Evolutionary conservation across 768 basidiomycete species (phyloP).

Genomic region (Boletus sp.): DNA sequence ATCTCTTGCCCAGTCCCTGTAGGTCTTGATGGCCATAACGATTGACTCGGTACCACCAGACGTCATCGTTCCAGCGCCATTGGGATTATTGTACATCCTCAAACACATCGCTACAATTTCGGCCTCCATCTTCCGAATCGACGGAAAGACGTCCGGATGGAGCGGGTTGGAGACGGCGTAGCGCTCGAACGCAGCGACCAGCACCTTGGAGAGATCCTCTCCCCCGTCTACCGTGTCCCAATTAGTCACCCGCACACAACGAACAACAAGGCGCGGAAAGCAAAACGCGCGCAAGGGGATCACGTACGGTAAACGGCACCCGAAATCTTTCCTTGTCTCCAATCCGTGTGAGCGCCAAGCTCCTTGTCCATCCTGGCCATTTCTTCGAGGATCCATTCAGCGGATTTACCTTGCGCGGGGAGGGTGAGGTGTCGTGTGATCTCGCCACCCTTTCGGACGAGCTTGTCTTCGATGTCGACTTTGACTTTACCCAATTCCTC

Average conservation of each 20-base stretch:
- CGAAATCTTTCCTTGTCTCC: slow-evolving; percentile 71
- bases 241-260: neutral
- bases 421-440: slow-evolving; percentile 65
- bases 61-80: slow-evolving; percentile 89
- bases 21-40: slow-evolving; percentile 91
- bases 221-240: slow-evolving; percentile 62
- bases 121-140: slow-evolving; percentile 94
- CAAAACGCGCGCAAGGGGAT: neutral
- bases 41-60: slow-evolving; percentile 96
- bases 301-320: slow-evolving; percentile 83
- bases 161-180: slow-evolving; percentile 88
- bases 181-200: slow-evolving; percentile 74
- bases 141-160: slow-evolving; percentile 92
- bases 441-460: slow-evolving; percentile 60
- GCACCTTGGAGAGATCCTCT: slow-evolving; percentile 71
- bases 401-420: slow-evolving; percentile 58
- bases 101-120: slow-evolving; percentile 89
- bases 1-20: slow-evolving; percentile 85
- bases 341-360: slow-evolving; percentile 45
- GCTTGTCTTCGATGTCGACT: slow-evolving; percentile 59
- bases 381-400: slow-evolving; percentile 73
- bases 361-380: slow-evolving; percentile 79
- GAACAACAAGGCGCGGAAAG: neutral
- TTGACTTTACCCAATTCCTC: slow-evolving; percentile 62
- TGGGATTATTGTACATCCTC: slow-evolving; percentile 77